Evolutionary conservation across 2,329 filamentous ascomycete species (phyloP), one percentile per base, ranked within the genome.

Genomic region (Diplodia scrobiculata): DNA sequence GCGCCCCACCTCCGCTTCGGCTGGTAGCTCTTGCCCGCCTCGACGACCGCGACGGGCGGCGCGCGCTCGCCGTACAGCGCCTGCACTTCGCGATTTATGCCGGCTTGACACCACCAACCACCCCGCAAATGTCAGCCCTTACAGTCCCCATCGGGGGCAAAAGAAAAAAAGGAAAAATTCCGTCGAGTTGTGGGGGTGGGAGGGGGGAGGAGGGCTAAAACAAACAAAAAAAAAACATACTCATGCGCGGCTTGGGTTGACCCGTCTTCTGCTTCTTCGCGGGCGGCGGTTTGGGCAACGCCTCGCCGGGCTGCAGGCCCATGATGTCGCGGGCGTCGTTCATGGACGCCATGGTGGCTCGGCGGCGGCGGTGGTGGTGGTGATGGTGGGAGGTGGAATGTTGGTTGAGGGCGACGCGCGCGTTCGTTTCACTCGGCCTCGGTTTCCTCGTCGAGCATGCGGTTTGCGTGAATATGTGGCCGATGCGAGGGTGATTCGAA

Each of bases 31-130:
- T 78, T 78, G 68, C 76, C 76, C 69, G 76, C 76, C 67, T 78
- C 76, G 65, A 77, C 77, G 53, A 78, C 73, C 21, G 76, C 76
- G 38, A 78, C 76, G n/a, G 76, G 76, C 63, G 76, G 76, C 60
- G 76, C 74, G 62, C 76, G 75, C 71, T 78, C 76, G 68, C 76
- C 76, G 67, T 78, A 77, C 48, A 78, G 72, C 59, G 77, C 77
- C 59, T 75, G 75, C 68, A 78, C 76, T 72, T 78, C 76, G 66
- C 76, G 75, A 68, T 75, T 75, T 70, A 78, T 76, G 58, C 76
- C 76, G 69, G 77, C 76, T 78, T 66, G 63, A 68, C 41, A 68
- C 41, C 25, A 25, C 25, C 25, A 25, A 25, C 25, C 25, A n/a
- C 29, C 14, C 14, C 7, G 34, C 27, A 55, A 36, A n/a, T 69